A percentile compares a stretch with the other conserved stretches of the same genome.
These are phyloP conservation scores for Allomyces javanicus DNA, from an alignment of 192 early-diverging fungal species.

Conservation along the genomic window DNA sequence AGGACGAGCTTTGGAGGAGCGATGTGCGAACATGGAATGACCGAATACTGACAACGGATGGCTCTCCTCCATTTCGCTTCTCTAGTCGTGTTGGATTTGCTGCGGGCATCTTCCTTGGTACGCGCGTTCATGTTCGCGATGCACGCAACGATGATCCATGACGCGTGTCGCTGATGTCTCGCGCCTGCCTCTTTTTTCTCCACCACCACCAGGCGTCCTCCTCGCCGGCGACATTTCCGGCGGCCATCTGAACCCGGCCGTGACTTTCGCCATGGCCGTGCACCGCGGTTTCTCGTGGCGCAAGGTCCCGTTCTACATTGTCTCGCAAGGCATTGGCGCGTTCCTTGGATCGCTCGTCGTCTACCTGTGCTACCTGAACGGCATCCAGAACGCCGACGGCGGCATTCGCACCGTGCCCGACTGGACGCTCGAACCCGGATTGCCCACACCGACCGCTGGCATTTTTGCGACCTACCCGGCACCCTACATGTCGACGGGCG, in stretches of 20 bases:
- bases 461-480: constrained; percentile 46
- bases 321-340: constrained; percentile 47
- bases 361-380: constrained; percentile 36
- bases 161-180: constrained; percentile 1
- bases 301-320: constrained; percentile 41
- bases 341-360: constrained; percentile 49
- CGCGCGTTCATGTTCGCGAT: constrained; percentile 4
- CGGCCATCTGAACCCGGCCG: constrained; percentile 60
- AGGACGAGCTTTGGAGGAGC: background rate
- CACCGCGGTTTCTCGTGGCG: constrained; percentile 47
- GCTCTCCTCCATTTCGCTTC: too few relatives aligned
- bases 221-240: constrained; percentile 18
- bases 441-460: constrained; percentile 27
- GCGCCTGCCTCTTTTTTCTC: background rate
- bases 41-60: background rate
- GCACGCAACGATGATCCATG: background rate
- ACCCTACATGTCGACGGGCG: constrained; percentile 24
- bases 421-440: constrained; percentile 11
- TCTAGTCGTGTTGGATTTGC: too few relatives aligned
- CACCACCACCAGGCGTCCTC: background rate
- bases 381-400: constrained; percentile 31
- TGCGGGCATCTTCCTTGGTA: too few relatives aligned
- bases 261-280: constrained; percentile 41
- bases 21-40: too few relatives aligned
- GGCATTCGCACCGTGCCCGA: constrained; percentile 17